phyloP scores from a whole-genome alignment of 768 basidiomycete species.

The Suillus hirtellus region DNA sequence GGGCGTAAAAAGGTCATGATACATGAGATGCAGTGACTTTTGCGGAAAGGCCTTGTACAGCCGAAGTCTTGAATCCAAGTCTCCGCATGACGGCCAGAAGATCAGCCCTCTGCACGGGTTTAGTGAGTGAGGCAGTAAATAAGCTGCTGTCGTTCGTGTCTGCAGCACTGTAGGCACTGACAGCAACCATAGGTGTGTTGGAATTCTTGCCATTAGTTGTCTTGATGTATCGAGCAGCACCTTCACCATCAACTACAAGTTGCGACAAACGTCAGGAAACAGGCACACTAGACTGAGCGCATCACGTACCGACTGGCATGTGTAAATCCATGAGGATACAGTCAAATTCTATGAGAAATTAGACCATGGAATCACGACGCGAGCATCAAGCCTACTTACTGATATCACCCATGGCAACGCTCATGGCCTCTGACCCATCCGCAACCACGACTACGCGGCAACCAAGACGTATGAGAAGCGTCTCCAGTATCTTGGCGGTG shows the following conservation, averaged over 20 bases:
- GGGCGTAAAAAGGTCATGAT: conserved; percentile 24
- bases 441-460: conserved; percentile 95
- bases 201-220: conserved; percentile 95
- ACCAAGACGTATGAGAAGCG: conserved; percentile 87
- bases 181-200: conserved; percentile 87
- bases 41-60: conserved; percentile 57
- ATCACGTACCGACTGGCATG: conserved; percentile 84
- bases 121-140: conserved; percentile 81
- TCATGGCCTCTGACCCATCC: conserved; percentile 95
- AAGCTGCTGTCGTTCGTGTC: conserved; percentile 68
- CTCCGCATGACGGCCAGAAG: conserved; percentile 79
- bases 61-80: conserved; percentile 88
- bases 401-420: conserved; percentile 96
- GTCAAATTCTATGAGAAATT: conserved; percentile 72
- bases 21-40: conserved; percentile 49
- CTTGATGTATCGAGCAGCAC: conserved; percentile 96
- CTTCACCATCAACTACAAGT: conserved; percentile 83
- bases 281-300: neutral
- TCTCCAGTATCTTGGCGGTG: conserved; percentile 96
- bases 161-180: conserved; percentile 81
- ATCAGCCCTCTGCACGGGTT: conserved; percentile 89
- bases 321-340: conserved; percentile 94
- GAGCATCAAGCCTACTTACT: conserved; percentile 54
- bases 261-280: conserved; percentile 27
- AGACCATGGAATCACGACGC: conserved; percentile 5